These are phyloP conservation scores for Hypoxylon sp. DNA, from an alignment of 2,329 filamentous ascomycete genomes.

Conservation along the genomic window DNA sequence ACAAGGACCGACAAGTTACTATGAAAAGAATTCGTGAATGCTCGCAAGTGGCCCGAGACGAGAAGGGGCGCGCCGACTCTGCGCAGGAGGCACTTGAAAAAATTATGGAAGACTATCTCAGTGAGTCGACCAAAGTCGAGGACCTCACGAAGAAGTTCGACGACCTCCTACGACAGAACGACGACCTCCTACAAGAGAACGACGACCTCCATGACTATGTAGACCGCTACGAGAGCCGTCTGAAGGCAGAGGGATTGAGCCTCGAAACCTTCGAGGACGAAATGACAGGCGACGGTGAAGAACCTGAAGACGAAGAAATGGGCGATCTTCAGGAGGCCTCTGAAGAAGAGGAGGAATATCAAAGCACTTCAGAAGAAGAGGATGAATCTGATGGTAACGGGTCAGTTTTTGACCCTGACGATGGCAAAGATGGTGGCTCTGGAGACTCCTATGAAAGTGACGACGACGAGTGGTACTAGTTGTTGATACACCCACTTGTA, in stretches of 20 bases:
- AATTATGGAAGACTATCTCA: too few species aligned
- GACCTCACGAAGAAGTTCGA: too few species aligned
- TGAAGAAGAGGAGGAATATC: neutral
- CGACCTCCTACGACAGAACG: too few species aligned
- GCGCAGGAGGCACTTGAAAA: neutral
- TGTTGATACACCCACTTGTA: neutral
- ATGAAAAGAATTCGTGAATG: too few species aligned
- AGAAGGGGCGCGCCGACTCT: neutral
- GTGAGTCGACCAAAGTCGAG: neutral
- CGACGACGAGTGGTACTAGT: neutral
- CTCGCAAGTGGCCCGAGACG: neutral
- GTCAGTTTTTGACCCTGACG: neutral
- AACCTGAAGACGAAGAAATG: neutral
- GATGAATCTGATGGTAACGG: neutral
- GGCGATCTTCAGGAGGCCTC: neutral
- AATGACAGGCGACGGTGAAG: neutral
- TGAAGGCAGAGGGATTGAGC: too few species aligned
- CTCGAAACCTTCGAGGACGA: neutral
- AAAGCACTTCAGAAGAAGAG: neutral
- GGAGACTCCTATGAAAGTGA: neutral
- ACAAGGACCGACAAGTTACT: too few species aligned
- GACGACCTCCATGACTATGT: neutral
- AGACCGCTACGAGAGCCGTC: neutral
- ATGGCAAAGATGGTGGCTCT: neutral
- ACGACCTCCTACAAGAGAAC: too few species aligned